Conservation (phyloP, 2,329 filamentous ascomycete genomes). For the Colletotrichum filicis region DNA sequence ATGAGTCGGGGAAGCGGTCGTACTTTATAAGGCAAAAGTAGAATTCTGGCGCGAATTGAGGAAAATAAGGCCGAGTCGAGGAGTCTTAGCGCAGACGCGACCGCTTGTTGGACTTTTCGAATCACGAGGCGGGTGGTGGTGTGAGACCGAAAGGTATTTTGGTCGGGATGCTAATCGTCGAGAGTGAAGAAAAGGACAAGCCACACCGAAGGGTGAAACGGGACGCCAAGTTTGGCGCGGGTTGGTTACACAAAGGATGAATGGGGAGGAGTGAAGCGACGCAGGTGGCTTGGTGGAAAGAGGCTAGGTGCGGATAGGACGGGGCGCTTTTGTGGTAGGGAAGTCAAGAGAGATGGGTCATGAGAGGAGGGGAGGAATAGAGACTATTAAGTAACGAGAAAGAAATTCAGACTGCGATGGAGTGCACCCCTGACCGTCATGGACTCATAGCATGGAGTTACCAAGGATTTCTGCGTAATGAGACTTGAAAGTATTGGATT, state of each 20-base stretch:
- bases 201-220: slow-evolving; percentile 28
- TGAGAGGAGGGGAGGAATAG: background rate
- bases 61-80: background rate
- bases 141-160: no score
- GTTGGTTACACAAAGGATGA: background rate
- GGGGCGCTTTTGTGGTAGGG: background rate
- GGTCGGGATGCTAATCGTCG: no score
- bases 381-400: background rate
- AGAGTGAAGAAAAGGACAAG: slow-evolving; percentile 2
- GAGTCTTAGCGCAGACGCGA: background rate
- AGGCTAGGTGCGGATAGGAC: background rate
- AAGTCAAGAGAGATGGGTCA: no score
- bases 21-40: background rate
- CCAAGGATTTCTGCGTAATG: background rate
- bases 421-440: background rate
- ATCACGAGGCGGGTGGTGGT: no score
- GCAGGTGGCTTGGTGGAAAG: slow-evolving; percentile 1
- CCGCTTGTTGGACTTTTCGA: no score
- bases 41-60: background rate
- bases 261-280: background rate
- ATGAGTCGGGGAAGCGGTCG: background rate
- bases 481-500: background rate
- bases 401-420: background rate
- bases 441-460: background rate
- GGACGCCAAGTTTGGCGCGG: background rate